These are phyloP conservation scores for Fusarium foetens DNA, from an alignment of 2,329 filamentous ascomycete species.

Conservation along the genomic window DNA sequence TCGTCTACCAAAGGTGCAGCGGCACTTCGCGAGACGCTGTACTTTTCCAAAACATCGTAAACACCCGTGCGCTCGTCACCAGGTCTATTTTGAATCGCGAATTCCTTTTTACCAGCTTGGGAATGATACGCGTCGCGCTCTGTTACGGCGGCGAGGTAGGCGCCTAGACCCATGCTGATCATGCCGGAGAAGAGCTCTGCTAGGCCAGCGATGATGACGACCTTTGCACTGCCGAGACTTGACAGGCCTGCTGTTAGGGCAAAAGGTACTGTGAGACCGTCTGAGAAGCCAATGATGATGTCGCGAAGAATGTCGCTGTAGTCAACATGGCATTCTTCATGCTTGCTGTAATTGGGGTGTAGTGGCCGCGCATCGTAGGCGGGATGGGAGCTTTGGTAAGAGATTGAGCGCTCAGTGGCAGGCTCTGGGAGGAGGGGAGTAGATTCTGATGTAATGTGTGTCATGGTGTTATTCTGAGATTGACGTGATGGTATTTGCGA, in stretches of 20 bases:
- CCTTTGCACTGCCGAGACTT: constrained; percentile 69
- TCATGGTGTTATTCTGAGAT: constrained; percentile 27
- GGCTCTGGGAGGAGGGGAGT: constrained; percentile 50
- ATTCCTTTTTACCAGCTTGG: constrained; percentile 58
- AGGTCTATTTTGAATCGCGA: constrained; percentile 56
- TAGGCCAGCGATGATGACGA: constrained; percentile 77
- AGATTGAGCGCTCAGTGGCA: constrained; percentile 42
- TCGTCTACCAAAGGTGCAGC: constrained; percentile 60
- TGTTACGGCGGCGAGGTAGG: constrained; percentile 73
- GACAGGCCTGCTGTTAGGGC: constrained; percentile 80
- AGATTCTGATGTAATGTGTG: constrained; percentile 44
- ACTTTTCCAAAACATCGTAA: constrained; percentile 62
- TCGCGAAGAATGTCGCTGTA: constrained; percentile 65
- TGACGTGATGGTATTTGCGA: background rate
- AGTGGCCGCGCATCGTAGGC: constrained; percentile 31
- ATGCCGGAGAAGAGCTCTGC: constrained; percentile 80
- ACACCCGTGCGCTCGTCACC: constrained; percentile 59
- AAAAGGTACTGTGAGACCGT: constrained; percentile 83
- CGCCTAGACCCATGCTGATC: constrained; percentile 82
- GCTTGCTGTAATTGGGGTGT: constrained; percentile 38
- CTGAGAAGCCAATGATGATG: constrained; percentile 79
- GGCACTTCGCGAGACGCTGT: constrained; percentile 57
- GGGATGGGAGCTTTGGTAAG: constrained; percentile 30
- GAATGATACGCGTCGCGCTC: constrained; percentile 63
- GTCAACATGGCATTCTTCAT: constrained; percentile 47